These are phyloP conservation scores for Elaeis guineensis DNA, from an alignment of 176 grass and related monocot genomes.

Conservation along the genomic window DNA sequence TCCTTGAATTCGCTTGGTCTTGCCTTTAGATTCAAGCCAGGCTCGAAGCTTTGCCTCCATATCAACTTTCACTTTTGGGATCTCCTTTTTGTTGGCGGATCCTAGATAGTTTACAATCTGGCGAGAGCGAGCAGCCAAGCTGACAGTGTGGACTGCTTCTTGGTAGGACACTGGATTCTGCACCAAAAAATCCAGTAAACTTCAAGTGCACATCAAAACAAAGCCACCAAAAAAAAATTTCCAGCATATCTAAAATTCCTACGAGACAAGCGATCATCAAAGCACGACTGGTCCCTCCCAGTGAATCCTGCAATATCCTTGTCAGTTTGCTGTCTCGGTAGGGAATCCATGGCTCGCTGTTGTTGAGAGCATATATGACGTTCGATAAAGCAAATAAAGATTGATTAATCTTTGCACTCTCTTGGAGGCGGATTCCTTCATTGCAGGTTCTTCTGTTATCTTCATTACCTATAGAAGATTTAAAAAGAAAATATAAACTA, in stretches of 20 bases:
- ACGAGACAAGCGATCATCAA: conserved; percentile 93
- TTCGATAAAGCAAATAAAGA: conserved; percentile 83
- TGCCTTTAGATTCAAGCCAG: conserved; percentile 88
- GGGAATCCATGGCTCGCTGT: conserved; percentile 57
- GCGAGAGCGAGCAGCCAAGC: conserved; percentile 57
- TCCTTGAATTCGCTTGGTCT: conserved; percentile 60
- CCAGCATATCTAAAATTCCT: conserved; percentile 1
- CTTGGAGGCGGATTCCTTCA: conserved; percentile 74
- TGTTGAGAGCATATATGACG: conserved; percentile 85
- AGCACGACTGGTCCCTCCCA: conserved; percentile 61
- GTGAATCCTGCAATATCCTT: conserved; percentile 77
- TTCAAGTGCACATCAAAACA: neutral
- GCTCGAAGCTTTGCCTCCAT: conserved; percentile 77
- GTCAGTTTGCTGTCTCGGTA: conserved; percentile 88
- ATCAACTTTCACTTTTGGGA: conserved; percentile 71
- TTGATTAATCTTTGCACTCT: conserved; percentile 88
- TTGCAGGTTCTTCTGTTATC: conserved; percentile 73
- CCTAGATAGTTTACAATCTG: conserved; percentile 51
- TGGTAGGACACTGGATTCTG: conserved; percentile 83
- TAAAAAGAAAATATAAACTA: conserved; percentile 9
- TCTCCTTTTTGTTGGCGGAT: conserved; percentile 50
- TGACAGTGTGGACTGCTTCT: conserved; percentile 71
- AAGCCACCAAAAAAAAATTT: conserved; percentile 5
- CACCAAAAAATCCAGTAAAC: neutral
- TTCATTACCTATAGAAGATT: conserved; percentile 56